These are phyloP conservation scores for Mycena latifolia DNA, from an alignment of 768 basidiomycete genomes.

Conservation along the genomic window DNA sequence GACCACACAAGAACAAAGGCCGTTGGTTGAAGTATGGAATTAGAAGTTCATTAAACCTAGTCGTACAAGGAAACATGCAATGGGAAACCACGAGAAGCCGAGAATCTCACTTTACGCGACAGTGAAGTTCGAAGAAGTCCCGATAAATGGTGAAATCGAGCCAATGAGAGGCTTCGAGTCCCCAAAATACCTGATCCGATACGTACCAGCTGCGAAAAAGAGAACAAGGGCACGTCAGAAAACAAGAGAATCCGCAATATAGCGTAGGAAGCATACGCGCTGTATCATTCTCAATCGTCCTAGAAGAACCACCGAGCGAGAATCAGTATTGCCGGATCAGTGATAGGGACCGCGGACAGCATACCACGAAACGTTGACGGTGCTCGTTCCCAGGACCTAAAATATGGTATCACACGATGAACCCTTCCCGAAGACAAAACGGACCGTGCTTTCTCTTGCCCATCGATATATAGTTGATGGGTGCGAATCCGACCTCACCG, in stretches of 20 bases:
- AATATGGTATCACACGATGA: not conserved
- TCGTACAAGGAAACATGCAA: conserved; percentile 17
- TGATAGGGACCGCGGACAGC: conserved; percentile 17
- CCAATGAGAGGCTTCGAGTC: conserved; percentile 63
- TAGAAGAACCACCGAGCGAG: conserved; percentile 30
- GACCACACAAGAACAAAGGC: conserved; percentile 21
- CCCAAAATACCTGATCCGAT: conserved; percentile 64
- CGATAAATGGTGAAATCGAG: conserved; percentile 54
- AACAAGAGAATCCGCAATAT: conserved; percentile 10
- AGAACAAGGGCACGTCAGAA: conserved; percentile 21
- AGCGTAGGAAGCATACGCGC: conserved; percentile 40
- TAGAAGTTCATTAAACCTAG: conserved; percentile 19
- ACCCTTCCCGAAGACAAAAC: conserved; percentile 12
- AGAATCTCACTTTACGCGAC: conserved; percentile 38
- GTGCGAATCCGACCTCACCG: conserved; percentile 65
- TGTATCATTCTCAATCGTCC: conserved; percentile 60
- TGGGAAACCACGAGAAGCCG: conserved; percentile 15
- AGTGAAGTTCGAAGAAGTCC: conserved; percentile 59
- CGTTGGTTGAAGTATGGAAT: conserved; percentile 1
- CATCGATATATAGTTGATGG: conserved; percentile 64
- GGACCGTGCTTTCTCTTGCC: conserved; percentile 53
- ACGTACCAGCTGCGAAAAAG: conserved; percentile 53
- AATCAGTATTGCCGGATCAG: not conserved
- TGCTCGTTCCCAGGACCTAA: conserved; percentile 58
- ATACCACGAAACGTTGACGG: conserved; percentile 60